Percentiles rank a stretch among this genome's conserved stretches.
Conservation (phyloP, 495 filamentous ascomycete species). For the Neohortaea acidophila region DNA sequence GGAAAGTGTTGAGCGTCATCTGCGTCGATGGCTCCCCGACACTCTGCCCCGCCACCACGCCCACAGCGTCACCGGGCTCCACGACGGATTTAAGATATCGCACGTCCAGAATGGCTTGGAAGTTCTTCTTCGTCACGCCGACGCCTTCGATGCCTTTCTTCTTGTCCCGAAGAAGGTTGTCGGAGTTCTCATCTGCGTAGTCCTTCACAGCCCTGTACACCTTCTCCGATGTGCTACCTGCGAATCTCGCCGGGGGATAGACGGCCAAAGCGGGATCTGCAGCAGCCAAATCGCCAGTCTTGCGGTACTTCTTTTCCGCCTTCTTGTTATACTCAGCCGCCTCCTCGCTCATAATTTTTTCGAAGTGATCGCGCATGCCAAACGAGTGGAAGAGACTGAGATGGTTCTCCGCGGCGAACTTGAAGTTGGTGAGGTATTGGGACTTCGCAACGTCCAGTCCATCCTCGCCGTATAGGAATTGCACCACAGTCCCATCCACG, state of each 20-base stretch:
- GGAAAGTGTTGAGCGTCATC: constrained; percentile 99
- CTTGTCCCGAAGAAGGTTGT: constrained; percentile 64
- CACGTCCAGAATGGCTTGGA: constrained; percentile 66
- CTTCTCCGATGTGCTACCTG: constrained; percentile 77
- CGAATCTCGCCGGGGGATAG: constrained; percentile 58
- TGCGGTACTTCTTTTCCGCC: constrained; percentile 63
- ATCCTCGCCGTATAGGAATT: constrained; percentile 96
- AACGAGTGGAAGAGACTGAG: constrained; percentile 40
- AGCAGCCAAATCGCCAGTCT: constrained; percentile 46
- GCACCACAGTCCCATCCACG: constrained; percentile 78
- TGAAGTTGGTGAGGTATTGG: constrained; percentile 79
- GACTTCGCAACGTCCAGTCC: constrained; percentile 88
- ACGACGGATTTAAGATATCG: constrained; percentile 87
- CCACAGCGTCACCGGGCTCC: constrained; percentile 96
- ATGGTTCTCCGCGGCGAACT: constrained; percentile 73
- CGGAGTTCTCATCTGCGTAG: constrained; percentile 64
- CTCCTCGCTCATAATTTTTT: constrained; percentile 30
- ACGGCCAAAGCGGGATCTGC: constrained; percentile 63
- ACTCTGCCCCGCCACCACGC: constrained; percentile 90
- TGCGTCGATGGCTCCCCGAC: constrained; percentile 95
- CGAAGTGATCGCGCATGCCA: constrained; percentile 36
- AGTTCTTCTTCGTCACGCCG: constrained; percentile 49
- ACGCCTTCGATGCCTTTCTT: constrained; percentile 41
- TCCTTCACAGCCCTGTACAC: constrained; percentile 54
- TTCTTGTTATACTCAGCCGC: constrained; percentile 52